A percentile compares a stretch with the other conserved stretches of the same genome.
phyloP scores from a whole-genome alignment of 1,284 basidiomycete species.

The Chalciporus sp. region DNA sequence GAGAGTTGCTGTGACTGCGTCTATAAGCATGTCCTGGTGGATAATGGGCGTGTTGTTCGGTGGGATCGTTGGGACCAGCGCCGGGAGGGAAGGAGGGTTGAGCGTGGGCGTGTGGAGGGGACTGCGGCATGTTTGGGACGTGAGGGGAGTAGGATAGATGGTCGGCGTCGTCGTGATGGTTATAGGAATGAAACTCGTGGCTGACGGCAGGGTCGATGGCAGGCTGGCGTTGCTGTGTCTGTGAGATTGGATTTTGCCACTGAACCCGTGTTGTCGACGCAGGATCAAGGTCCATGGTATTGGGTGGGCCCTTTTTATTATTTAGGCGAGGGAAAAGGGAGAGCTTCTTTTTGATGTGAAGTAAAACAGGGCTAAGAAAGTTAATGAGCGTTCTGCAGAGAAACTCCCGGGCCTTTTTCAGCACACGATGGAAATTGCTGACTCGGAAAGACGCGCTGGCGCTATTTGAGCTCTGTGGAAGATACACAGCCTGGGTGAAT shows the following conservation, averaged over 20 bases:
- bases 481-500: conserved; percentile 22
- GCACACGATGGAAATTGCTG: conserved; percentile 10
- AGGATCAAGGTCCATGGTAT: conserved; percentile 34
- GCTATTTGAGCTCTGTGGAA: conserved; percentile 16
- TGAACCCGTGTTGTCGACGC: conserved; percentile 36
- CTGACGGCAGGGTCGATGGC: conserved; percentile 36
- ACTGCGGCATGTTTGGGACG: conserved; percentile 32
- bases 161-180: conserved; percentile 31
- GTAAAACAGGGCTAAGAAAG: conserved; percentile 21
- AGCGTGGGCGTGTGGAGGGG: conserved; percentile 25
- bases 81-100: conserved; percentile 36
- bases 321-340: conserved; percentile 38
- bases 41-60: conserved; percentile 34
- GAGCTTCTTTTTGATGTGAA: conserved; percentile 40
- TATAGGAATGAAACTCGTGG: conserved; percentile 36
- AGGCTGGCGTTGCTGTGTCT: conserved; percentile 35
- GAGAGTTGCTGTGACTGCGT: conserved; percentile 39
- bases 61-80: conserved; percentile 37
- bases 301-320: conserved; percentile 36
- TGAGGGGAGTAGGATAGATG: conserved; percentile 26
- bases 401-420: conserved; percentile 20
- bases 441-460: conserved; percentile 6
- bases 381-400: conserved; percentile 34
- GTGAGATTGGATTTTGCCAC: conserved; percentile 37
- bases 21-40: conserved; percentile 37